phyloP scores from a whole-genome alignment of 192 early-diverging fungal species.

The Coemansia sp. region DNA sequence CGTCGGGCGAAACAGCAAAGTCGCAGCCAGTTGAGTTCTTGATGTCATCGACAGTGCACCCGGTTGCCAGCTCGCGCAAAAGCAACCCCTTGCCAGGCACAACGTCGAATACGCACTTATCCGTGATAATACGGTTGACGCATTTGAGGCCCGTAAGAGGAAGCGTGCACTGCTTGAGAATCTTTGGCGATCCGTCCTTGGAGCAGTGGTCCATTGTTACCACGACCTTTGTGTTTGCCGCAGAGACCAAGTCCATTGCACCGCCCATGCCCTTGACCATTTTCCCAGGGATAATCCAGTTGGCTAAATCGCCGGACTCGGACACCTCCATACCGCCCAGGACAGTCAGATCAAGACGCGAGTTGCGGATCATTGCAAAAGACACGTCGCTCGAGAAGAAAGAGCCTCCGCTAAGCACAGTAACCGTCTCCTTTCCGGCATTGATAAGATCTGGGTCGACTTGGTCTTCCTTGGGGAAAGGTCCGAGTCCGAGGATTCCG shows the following conservation, averaged over 20 bases:
- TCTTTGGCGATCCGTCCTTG: slow-evolving; percentile 69
- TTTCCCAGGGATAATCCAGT: slow-evolving; percentile 81
- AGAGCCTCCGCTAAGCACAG: slow-evolving; percentile 62
- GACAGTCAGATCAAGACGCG: slow-evolving; percentile 69
- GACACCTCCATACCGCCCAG: slow-evolving; percentile 65
- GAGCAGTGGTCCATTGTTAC: slow-evolving; percentile 66
- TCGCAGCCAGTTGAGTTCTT: slow-evolving; percentile 56
- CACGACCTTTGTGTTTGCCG: slow-evolving; percentile 63
- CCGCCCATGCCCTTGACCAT: slow-evolving; percentile 84
- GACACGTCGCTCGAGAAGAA: slow-evolving; percentile 70
- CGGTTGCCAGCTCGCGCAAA: slow-evolving; percentile 61
- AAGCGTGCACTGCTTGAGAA: slow-evolving; percentile 65
- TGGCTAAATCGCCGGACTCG: slow-evolving; percentile 67
- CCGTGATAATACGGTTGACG: slow-evolving; percentile 66
- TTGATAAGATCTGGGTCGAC: slow-evolving; percentile 77
- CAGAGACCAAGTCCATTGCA: slow-evolving; percentile 76
- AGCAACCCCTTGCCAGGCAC: slow-evolving; percentile 43
- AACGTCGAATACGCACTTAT: slow-evolving; percentile 71
- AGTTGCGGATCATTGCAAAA: slow-evolving; percentile 75
- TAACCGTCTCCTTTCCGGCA: slow-evolving; percentile 62
- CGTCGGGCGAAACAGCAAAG: slow-evolving; percentile 54
- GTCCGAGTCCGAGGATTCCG: slow-evolving; percentile 72
- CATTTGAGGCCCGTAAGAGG: slow-evolving; percentile 70
- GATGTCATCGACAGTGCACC: slow-evolving; percentile 62
- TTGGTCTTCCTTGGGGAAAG: slow-evolving; percentile 65